A percentile compares a stretch with the other conserved stretches of the same genome.
phyloP scores from a whole-genome alignment of 129 eudicot species.

The Sambucus nigra region DNA sequence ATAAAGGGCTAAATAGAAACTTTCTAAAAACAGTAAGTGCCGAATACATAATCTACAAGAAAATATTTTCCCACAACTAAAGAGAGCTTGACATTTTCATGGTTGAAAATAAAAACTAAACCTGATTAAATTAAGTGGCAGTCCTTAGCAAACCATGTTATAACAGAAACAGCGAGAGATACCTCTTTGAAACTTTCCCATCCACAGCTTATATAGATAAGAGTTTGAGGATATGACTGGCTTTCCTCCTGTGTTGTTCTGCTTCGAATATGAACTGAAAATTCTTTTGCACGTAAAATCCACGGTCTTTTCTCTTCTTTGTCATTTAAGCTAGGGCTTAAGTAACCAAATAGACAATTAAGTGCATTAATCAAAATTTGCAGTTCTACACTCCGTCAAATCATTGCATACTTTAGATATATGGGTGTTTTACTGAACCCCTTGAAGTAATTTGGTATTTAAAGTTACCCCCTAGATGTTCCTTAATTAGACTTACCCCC shows the following conservation, averaged over 20 bases:
- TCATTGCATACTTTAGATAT: too few relatives aligned
- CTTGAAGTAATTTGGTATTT: too few relatives aligned
- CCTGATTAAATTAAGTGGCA: background rate
- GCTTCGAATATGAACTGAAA: constrained; percentile 44
- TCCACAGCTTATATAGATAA: constrained; percentile 89
- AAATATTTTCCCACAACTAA: too few relatives aligned
- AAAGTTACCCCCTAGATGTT: too few relatives aligned
- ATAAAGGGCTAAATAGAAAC: too few relatives aligned
- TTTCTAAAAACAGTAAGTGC: too few relatives aligned
- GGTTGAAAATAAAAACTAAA: background rate
- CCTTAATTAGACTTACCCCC: too few relatives aligned
- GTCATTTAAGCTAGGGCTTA: constrained; percentile 34
- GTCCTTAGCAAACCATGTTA: constrained; percentile 7
- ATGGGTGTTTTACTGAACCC: too few relatives aligned
- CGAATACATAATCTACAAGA: too few relatives aligned
- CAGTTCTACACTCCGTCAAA: constrained; percentile 8
- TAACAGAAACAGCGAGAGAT: constrained; percentile 12
- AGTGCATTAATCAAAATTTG: constrained; percentile 13
- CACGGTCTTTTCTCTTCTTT: constrained; percentile 90
- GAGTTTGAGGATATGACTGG: constrained; percentile 65
- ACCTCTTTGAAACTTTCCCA: constrained; percentile 97
- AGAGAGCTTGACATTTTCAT: background rate
- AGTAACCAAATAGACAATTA: constrained; percentile 12
- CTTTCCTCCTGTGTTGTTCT: constrained; percentile 46
- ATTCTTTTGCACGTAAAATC: constrained; percentile 82